These are phyloP conservation scores for Oryza coarctata DNA, from an alignment of 176 grass and related monocot genomes.

Conservation along the genomic window DNA sequence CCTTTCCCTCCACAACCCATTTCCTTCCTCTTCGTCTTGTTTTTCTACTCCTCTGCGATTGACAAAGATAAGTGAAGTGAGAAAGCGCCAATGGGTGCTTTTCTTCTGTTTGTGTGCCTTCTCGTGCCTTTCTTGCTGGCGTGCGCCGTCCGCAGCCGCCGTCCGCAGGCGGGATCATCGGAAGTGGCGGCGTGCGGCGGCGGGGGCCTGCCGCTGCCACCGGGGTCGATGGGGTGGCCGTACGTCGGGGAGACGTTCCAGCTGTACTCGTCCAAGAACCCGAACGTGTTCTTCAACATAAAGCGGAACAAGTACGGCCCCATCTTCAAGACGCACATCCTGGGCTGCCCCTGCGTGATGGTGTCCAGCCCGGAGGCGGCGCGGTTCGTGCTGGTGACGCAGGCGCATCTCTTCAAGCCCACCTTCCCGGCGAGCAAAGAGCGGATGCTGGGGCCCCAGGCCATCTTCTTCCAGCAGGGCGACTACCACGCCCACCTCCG, in stretches of 20 bases:
- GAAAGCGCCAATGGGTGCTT: constrained; percentile 27
- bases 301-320: constrained; percentile 77
- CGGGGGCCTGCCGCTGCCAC: constrained; percentile 58
- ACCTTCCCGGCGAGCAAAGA: constrained; percentile 98
- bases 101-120: constrained; percentile 47
- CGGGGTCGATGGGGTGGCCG: constrained; percentile 91
- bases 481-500: constrained; percentile 85
- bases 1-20: constrained; percentile 31
- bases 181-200: neutral
- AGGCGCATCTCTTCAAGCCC: constrained; percentile 96
- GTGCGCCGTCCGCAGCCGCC: constrained; percentile 14
- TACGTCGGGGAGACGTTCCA: constrained; percentile 94
- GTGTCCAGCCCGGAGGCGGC: constrained; percentile 97
- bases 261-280: constrained; percentile 83
- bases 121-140: constrained; percentile 30
- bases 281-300: constrained; percentile 73
- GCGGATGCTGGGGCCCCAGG: constrained; percentile 84
- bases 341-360: constrained; percentile 96
- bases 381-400: constrained; percentile 85
- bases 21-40: neutral
- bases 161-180: neutral
- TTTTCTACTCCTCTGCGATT: neutral
- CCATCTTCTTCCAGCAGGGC: constrained; percentile 99
- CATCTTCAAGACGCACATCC: constrained; percentile 95
- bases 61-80: neutral